Percentiles rank a stretch among this genome's conserved stretches.
These are phyloP conservation scores for Glycyrrhiza uralensis DNA, from an alignment of 306 rosid genomes.

Conservation along the genomic window DNA sequence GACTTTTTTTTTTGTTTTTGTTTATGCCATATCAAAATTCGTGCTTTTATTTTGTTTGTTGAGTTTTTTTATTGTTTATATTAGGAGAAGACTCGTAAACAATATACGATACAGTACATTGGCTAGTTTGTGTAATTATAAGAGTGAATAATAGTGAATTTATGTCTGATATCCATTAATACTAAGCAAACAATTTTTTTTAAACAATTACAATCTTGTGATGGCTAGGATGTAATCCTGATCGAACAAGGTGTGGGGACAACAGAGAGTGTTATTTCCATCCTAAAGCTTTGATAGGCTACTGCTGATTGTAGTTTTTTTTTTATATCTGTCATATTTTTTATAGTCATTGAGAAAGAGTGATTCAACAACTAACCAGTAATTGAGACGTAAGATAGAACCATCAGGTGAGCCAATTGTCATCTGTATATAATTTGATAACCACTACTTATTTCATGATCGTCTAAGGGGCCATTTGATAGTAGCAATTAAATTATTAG, in stretches of 20 bases:
- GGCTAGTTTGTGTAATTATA: too few species aligned
- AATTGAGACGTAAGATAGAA: background rate
- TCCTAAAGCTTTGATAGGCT: constrained; percentile 9
- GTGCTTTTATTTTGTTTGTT: too few species aligned
- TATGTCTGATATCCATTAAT: background rate
- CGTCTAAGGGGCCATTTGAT: background rate
- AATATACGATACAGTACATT: too few species aligned
- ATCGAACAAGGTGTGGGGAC: background rate
- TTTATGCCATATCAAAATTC: background rate
- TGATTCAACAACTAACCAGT: background rate
- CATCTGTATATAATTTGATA: background rate
- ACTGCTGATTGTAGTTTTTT: background rate
- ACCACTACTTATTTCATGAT: background rate
- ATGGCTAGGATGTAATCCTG: background rate
- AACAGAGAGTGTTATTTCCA: background rate
- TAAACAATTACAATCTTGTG: background rate
- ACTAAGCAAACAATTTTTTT: background rate
- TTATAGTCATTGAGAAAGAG: background rate
- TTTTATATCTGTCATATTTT: background rate
- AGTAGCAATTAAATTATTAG: background rate
- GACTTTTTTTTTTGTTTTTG: background rate
- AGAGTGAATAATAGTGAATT: background rate
- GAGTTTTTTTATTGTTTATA: too few species aligned
- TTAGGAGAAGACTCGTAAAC: too few species aligned
- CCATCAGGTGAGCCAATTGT: background rate